Percentiles rank a stretch among this genome's conserved stretches.
These are phyloP conservation scores for Eucalyptus microcorys DNA, from an alignment of 345 rosid species.

Conservation along the genomic window DNA sequence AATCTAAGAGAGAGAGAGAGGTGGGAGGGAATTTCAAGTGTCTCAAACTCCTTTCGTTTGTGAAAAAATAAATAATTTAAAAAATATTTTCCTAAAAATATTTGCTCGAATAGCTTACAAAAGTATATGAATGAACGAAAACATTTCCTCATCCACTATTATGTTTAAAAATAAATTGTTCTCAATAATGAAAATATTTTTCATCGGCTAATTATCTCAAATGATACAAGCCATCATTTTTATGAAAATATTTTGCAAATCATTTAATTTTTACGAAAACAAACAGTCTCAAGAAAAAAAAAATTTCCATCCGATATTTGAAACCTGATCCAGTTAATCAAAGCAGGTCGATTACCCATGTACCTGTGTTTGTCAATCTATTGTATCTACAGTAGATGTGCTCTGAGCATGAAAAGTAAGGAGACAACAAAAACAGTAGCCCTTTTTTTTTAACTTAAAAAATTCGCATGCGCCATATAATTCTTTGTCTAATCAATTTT, in stretches of 20 bases:
- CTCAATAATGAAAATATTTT: too few relatives aligned
- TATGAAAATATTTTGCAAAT: too few relatives aligned
- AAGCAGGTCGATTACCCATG: not conserved
- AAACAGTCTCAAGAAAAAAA: not conserved
- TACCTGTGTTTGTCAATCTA: not conserved
- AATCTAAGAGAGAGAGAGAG: not conserved
- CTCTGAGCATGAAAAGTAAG: not conserved
- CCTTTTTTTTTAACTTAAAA: not conserved
- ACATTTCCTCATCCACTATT: too few relatives aligned
- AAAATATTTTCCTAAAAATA: too few relatives aligned
- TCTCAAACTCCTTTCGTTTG: not conserved
- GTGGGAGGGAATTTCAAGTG: not conserved
- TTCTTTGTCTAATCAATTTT: not conserved
- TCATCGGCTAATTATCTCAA: rapidly evolving
- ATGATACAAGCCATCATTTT: too few relatives aligned
- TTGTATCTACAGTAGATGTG: not conserved
- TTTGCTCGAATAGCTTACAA: not conserved
- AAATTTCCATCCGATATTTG: not conserved
- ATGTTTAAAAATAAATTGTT: too few relatives aligned
- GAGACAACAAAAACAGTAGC: not conserved
- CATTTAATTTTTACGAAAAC: too few relatives aligned
- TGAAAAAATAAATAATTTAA: too few relatives aligned
- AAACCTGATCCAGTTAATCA: not conserved
- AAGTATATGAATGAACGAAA: too few relatives aligned
- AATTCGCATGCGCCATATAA: not conserved